These are phyloP conservation scores for Rhynchospora breviuscula DNA, from an alignment of 176 grass and related monocot species.

Conservation along the genomic window DNA sequence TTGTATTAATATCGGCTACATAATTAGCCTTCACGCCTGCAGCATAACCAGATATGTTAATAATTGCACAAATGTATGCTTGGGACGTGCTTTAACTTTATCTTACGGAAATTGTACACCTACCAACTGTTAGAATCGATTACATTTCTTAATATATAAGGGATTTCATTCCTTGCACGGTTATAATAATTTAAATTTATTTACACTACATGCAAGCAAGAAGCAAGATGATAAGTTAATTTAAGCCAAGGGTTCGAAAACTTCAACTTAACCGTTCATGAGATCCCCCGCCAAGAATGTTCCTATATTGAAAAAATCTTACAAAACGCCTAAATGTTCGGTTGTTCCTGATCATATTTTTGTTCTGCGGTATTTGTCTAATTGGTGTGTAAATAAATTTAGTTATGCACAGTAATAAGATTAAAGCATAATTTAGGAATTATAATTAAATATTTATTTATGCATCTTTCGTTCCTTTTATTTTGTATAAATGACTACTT, in stretches of 20 bases:
- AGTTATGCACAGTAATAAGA: no score
- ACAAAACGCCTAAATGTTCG: no score
- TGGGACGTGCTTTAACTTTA: background rate
- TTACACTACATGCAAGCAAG: background rate
- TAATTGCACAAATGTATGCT: background rate
- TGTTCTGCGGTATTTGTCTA: no score
- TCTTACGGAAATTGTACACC: background rate
- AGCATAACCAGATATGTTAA: slow-evolving; percentile 4
- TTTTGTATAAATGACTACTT: no score
- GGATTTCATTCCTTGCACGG: background rate
- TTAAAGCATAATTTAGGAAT: no score
- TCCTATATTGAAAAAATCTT: no score
- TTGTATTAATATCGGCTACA: background rate
- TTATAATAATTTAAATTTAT: background rate
- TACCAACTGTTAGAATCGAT: background rate
- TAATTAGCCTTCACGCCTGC: background rate
- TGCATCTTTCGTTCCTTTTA: no score
- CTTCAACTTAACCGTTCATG: background rate
- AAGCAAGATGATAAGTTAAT: background rate
- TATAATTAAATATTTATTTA: no score
- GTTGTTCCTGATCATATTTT: no score
- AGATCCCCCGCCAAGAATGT: background rate
- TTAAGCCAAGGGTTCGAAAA: background rate
- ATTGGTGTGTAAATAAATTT: no score
- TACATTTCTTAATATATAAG: background rate